Evolutionary conservation across 495 filamentous ascomycete species (phyloP).

Genomic region (Apodospora peruviana): DNA sequence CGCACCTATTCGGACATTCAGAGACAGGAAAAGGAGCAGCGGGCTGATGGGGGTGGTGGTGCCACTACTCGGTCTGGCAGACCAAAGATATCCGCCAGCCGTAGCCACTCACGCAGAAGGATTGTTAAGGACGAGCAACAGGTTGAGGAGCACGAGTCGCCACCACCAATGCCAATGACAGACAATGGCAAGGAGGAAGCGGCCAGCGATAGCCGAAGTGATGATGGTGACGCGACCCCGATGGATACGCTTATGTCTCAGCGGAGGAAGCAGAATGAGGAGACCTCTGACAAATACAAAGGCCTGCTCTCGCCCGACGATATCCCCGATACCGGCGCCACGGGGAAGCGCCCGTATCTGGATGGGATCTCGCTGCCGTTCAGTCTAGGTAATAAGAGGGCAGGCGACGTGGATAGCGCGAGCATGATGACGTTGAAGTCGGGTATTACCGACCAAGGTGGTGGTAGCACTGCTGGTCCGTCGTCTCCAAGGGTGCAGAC

Average conservation of each 20-base stretch:
- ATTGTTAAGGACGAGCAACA: constrained; percentile 39
- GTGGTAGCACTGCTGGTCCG: constrained; percentile 6
- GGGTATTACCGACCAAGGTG: too few species aligned
- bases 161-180: too few species aligned
- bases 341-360: constrained; percentile 42
- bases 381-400: constrained; percentile 30
- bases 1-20: constrained; percentile 30
- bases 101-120: constrained; percentile 25
- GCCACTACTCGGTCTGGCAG: not conserved
- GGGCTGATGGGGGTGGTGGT: not conserved
- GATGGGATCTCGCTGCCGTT: constrained; percentile 50
- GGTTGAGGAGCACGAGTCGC: constrained; percentile 21
- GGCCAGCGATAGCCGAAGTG: too few species aligned
- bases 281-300: not conserved
- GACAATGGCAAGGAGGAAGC: too few species aligned
- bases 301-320: constrained; percentile 17
- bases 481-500: constrained; percentile 18
- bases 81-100: not conserved
- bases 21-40: constrained; percentile 19
- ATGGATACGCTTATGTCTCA: constrained; percentile 26
- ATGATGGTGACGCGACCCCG: constrained; percentile 25
- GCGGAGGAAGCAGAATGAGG: constrained; percentile 15
- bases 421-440: constrained; percentile 50
- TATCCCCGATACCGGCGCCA: constrained; percentile 24
- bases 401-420: constrained; percentile 39